These are phyloP conservation scores for Pezicula neosporulosa DNA, from an alignment of 2,329 filamentous ascomycete species.

Conservation along the genomic window DNA sequence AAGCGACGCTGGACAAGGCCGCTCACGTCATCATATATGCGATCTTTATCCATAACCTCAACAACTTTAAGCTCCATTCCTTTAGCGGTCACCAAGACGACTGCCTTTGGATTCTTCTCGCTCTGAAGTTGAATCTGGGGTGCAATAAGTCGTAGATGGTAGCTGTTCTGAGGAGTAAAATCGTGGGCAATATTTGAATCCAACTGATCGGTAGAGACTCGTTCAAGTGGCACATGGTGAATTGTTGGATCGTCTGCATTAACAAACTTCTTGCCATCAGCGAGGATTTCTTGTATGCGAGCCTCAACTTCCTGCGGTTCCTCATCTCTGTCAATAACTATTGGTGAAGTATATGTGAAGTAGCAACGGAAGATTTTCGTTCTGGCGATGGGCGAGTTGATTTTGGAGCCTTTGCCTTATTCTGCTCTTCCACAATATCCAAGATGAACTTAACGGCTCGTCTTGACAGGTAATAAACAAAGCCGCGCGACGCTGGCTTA, in stretches of 20 bases:
- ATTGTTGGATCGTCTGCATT: constrained; percentile 55
- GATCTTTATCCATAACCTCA: constrained; percentile 95
- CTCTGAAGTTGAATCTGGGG: constrained; percentile 98
- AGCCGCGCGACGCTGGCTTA: constrained; percentile 90
- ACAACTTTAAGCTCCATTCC: constrained; percentile 98
- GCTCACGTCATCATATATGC: constrained; percentile 88
- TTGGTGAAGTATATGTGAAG: constrained; percentile 10
- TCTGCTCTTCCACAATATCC: constrained; percentile 94
- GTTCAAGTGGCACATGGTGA: constrained; percentile 27
- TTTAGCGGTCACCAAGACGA: constrained; percentile 94
- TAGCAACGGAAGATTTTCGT: constrained; percentile 20
- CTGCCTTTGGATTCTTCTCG: constrained; percentile 95
- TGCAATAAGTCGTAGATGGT: constrained; percentile 90
- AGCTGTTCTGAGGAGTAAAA: constrained; percentile 88
- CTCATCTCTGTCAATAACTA: constrained; percentile 11
- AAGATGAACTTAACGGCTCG: constrained; percentile 96
- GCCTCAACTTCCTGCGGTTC: constrained; percentile 69
- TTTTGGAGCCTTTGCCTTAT: constrained; percentile 49
- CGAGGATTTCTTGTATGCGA: constrained; percentile 79
- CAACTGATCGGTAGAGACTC: constrained; percentile 54
- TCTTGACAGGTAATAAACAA: constrained; percentile 96
- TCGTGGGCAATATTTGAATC: constrained; percentile 79
- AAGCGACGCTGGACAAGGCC: constrained; percentile 94
- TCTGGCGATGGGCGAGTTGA: constrained; percentile 28
- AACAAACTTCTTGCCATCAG: constrained; percentile 81